A percentile compares a stretch with the other conserved stretches of the same genome.
phyloP scores from a whole-genome alignment of 169 alveolate species.

The Plasmodium blacklocki region DNA sequence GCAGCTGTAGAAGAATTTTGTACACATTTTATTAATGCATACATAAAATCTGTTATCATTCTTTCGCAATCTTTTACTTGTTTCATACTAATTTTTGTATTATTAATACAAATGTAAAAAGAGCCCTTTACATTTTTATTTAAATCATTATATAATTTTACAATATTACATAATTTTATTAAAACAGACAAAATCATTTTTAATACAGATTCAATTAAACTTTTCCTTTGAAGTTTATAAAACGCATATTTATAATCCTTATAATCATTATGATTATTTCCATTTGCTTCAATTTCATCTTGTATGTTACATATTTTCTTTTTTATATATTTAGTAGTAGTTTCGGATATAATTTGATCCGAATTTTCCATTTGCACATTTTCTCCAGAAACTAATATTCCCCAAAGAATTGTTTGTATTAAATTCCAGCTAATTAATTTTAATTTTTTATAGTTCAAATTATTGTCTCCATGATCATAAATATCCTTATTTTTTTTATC shows the following conservation, averaged over 20 bases:
- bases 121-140: constrained; percentile 55
- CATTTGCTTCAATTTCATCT: constrained; percentile 26
- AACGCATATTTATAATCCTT: constrained; percentile 46
- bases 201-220: constrained; percentile 68
- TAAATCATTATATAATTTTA: constrained; percentile 61
- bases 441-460: constrained; percentile 59
- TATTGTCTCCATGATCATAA: constrained; percentile 30
- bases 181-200: constrained; percentile 78
- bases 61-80: constrained; percentile 71
- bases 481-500: constrained; percentile 3
- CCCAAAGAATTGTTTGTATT: constrained; percentile 73
- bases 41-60: constrained; percentile 59
- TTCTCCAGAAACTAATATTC: constrained; percentile 75
- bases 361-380: constrained; percentile 32
- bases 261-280: constrained; percentile 22
- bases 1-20: constrained; percentile 74
- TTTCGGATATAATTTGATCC: constrained; percentile 21
- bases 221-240: constrained; percentile 44
- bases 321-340: constrained; percentile 56
- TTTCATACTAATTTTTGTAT: constrained; percentile 41
- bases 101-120: constrained; percentile 30
- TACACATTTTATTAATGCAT: constrained; percentile 60
- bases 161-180: constrained; percentile 73
- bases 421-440: constrained; percentile 76
- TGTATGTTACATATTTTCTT: constrained; percentile 25